Evolutionary conservation across 805 yeast species (phyloP), one percentile per base, ranked within the genome.

Genomic region (Kluyveromyces nonfermentans): DNA sequence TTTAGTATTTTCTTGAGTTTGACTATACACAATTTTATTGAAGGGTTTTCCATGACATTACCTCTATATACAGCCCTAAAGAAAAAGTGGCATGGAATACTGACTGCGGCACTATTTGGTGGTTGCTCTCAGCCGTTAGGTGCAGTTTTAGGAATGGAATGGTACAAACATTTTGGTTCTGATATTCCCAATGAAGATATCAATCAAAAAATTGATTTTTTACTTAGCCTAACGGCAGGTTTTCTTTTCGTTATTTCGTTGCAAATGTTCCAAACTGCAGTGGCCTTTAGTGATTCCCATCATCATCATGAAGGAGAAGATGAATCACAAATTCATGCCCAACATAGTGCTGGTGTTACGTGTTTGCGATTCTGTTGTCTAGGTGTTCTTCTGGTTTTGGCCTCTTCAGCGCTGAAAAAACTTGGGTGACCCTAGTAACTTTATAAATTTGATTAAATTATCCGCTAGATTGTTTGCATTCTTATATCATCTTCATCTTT

Each of bases 41-140:
- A 90, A 61, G 98, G 97, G 0, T 88, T 93, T 59, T 78, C 93
- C 14, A 89, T 90, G 85, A 86, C 95, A 12, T 69, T 89, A 37
- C 97, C 97, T 0, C 68, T 90, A 28, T 93, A 82, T 58, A 75
- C 89, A 41, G 86, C 94, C 7, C 69, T 90, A 49, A 69, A 75
- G 35, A 72, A 77, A 1, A 69, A 85, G 37, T 53, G 64, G 21
- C 72, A 75, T 50, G 95, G 97, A 0, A 65, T 87, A 9, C 49
- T 71, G 0, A 73, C 82, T 7, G 74, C 89, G 14, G 78, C 85
- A 1, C 43, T 80, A 0, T 64, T 90, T 15, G 97, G 96, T 4
- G 89, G 90, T 0, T 69, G 78, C 1, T 79, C 96, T 2, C 97
- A 89, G 58, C 96, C 97, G 0, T 50, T 86, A 15, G 98, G 98